Evolutionary conservation across 768 basidiomycete genomes (phyloP).

Genomic region (Udeniomyces megalosporus): DNA sequence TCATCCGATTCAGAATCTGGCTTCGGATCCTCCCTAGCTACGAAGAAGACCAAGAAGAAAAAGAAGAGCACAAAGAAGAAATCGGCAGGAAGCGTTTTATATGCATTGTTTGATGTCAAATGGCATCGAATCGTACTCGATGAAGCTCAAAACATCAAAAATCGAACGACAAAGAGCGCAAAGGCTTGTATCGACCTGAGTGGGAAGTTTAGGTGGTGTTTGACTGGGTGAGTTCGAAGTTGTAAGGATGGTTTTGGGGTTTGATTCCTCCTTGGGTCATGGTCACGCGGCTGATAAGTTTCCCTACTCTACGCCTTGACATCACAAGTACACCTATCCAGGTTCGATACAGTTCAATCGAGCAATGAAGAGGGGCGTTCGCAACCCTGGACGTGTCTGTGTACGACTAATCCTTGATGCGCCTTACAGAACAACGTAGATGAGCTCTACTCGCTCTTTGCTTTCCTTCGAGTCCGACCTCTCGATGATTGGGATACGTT

Average conservation of each 20-base stretch:
- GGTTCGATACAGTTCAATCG: conserved; percentile 17
- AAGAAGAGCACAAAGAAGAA: conserved; percentile 26
- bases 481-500: conserved; percentile 65
- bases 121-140: conserved; percentile 82
- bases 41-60: conserved; percentile 34
- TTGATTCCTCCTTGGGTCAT: too few relatives aligned
- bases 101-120: conserved; percentile 49
- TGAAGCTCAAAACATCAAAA: conserved; percentile 91
- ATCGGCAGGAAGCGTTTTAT: background rate
- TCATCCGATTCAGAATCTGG: background rate
- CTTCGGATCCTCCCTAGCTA: conserved; percentile 36
- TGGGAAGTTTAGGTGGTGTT: conserved; percentile 68
- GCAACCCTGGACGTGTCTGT: too few relatives aligned
- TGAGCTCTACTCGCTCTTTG: conserved; percentile 75
- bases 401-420: too few relatives aligned
- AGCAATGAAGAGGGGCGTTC: too few relatives aligned
- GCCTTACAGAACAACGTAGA: conserved; percentile 70
- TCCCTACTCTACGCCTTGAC: background rate
- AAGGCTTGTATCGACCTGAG: conserved; percentile 61
- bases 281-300: too few relatives aligned
- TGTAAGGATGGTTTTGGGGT: too few relatives aligned
- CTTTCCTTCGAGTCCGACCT: conserved; percentile 65
- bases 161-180: conserved; percentile 55
- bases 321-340: conserved; percentile 26
- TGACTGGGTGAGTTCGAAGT: conserved; percentile 40